Base-by-base conservation (phyloP, 2,329 filamentous ascomycete genomes). In the Nectriaceae sp. region DNA sequence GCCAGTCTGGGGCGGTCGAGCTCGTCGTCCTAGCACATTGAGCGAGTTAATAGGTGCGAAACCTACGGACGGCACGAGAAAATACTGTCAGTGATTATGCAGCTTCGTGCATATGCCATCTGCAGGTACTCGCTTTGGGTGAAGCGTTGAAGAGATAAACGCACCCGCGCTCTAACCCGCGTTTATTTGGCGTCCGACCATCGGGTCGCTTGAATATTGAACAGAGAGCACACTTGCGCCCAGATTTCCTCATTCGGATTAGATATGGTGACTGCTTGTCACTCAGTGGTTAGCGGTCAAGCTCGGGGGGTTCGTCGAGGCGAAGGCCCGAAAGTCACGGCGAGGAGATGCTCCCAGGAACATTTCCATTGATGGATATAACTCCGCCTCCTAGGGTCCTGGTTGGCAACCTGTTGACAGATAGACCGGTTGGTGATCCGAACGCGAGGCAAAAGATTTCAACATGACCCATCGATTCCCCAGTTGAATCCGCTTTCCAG, bases 351-450 rank as follows among this genome's bases (percentile, higher is more conserved):
- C 10, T 18, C 33, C 11, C 16, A 11, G 33, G 6, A 16, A 37
- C 10, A 37, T 11, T 37, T 11, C 11, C 16, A 37, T 18, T 37
- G 33, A 37, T 37, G 33, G 33, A 11, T 37, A 11, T 37, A 8
- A 31, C 26, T 31, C 26, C 33, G 33, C 33, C 33, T 37, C 16
- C 33, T 18, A 18, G 33, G 15, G 38, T 21, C 38, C 24, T 18
- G 22, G 39, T 24, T 47, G 49, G 21, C 41, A 44, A 24, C 20
- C n/a, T 33, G 5, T 41, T 20, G 39, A 29, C 43, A 42, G 18
- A 50, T 45, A 45, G 42, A 46, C 40, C 36, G 36, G 47, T 37
- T 41, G 36, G 46, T 45, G 45, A 57, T 49, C 26, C 46, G 42
- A 44, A 45, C 35, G 42, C 40, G 47, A 18, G 16, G 8, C 10